Evolutionary conservation across 257 asterid species (phyloP).

Genomic region (Solanum rostratum): DNA sequence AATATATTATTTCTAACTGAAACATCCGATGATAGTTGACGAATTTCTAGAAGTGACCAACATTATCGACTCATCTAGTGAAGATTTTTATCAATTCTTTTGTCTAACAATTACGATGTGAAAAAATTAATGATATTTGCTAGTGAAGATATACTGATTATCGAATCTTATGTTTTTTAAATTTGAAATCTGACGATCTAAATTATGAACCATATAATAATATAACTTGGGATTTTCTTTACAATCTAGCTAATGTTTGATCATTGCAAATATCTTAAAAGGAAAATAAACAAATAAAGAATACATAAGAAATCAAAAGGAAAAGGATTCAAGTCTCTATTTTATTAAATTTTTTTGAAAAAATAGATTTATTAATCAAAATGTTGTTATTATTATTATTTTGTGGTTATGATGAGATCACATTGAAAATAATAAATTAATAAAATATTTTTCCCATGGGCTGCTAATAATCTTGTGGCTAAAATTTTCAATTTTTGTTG

Average conservation of each 20-base stretch:
- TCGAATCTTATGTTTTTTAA: not conserved
- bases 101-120: no score
- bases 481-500: not conserved
- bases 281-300: not conserved
- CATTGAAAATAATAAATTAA: not conserved
- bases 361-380: not conserved
- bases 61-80: not conserved
- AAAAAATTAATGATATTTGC: not conserved
- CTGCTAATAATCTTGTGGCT: not conserved
- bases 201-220: not conserved
- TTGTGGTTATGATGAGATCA: not conserved
- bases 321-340: not conserved
- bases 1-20: no score
- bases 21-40: not conserved
- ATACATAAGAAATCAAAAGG: not conserved
- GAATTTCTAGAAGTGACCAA: not conserved
- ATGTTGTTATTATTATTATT: not conserved
- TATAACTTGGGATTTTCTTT: not conserved
- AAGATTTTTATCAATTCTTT: not conserved
- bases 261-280: not conserved
- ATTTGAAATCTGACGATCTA: not conserved
- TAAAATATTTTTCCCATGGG: not conserved
- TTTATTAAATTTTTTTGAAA: not conserved
- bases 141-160: no score
- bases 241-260: not conserved